Conservation (phyloP, 768 basidiomycete genomes). For the Macrocybe gigantea region DNA sequence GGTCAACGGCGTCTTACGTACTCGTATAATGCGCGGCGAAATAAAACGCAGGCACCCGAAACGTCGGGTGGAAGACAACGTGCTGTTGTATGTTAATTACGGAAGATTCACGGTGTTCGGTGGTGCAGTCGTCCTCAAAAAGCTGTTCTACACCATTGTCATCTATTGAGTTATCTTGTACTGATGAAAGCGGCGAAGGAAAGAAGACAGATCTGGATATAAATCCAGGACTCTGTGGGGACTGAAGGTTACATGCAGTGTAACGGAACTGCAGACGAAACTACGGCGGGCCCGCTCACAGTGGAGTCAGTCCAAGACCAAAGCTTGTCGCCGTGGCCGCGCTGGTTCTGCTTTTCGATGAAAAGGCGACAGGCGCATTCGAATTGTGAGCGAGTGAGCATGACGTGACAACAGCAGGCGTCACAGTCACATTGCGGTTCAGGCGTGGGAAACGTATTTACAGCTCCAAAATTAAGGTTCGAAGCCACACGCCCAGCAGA, state of each 20-base stretch:
- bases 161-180: background rate
- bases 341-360: slow-evolving; percentile 22
- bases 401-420: slow-evolving; percentile 14
- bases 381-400: slow-evolving; percentile 57
- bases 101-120: too few species aligned
- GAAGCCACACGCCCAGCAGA: slow-evolving; percentile 48
- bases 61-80: slow-evolving; percentile 73
- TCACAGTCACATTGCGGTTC: slow-evolving; percentile 14
- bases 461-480: slow-evolving; percentile 55
- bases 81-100: slow-evolving; percentile 45
- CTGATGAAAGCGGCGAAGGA: too few species aligned
- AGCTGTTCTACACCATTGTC: slow-evolving; percentile 17
- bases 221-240: slow-evolving; percentile 36
- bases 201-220: slow-evolving; percentile 31
- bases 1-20: slow-evolving; percentile 34
- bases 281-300: slow-evolving; percentile 27
- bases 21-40: slow-evolving; percentile 65
- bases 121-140: background rate
- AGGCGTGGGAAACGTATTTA: slow-evolving; percentile 42
- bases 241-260: slow-evolving; percentile 13
- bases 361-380: slow-evolving; percentile 52
- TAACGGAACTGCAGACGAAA: too few species aligned
- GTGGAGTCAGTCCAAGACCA: slow-evolving; percentile 48
- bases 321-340: slow-evolving; percentile 14
- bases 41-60: slow-evolving; percentile 80